Base-by-base conservation (phyloP, 306 rosid genomes). In the Citrullus mucosospermus region DNA sequence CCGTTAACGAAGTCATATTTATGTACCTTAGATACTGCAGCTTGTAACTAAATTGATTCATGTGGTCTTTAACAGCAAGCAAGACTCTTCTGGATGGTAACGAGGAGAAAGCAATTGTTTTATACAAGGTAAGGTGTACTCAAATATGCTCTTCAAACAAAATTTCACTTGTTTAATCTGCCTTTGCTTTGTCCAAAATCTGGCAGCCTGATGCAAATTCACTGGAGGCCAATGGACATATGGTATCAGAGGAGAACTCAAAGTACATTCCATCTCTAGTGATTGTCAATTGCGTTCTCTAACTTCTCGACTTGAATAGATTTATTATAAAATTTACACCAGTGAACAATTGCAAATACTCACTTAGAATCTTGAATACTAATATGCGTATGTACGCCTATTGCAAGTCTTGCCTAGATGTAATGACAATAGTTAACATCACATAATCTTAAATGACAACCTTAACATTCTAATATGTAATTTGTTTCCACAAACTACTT, bases 31-130 rank as follows among this genome's bases (percentile, higher is more conserved):
- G 28, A 30, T 73, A 6, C 43, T 7, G 25, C 20, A 50, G n/a
- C 1, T 30, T 38, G n/a, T 59, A 15, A 61, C 25, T 7, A 10
- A 79, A 32, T 80, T 82, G 76, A 72, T 81, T 78, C 79, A 15
- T 66, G 32, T 71, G 68, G 60, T 56, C 70, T 84, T 78, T 70
- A 54, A 82, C 85, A 96, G 99, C 88, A 56, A 77, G 79, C 88
- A 92, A 83, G 85, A 77, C 80, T 75, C 80, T 85, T 55, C 85
- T 76, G 61, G 98, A 93, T 82, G 65, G 80, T 48, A 85, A 90
- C 59, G 96, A 96, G 80, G 99, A 96, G 87, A 92, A 85, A 86
- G 96, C 98, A 58, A 92, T 96, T 81, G 93, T 96, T 69, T 90
- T 96, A 59, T 96, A 90, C 82, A 83, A 86, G 97, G 99, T 96